Base-by-base conservation (phyloP, 495 filamentous ascomycete genomes). In the Thozetella sp. region DNA sequence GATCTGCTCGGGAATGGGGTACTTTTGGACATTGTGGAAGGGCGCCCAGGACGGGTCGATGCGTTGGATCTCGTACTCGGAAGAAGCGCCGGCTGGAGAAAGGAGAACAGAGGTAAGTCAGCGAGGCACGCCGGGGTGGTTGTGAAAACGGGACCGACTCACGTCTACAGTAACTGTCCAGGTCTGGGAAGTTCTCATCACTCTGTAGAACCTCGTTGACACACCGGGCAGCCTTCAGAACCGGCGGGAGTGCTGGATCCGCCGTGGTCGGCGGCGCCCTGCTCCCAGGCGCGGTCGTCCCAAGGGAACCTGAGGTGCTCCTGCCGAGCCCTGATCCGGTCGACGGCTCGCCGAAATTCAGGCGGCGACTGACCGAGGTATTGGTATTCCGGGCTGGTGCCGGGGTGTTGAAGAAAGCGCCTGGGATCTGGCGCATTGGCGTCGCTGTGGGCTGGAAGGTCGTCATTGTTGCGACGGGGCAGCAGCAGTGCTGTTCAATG, bases 161-260 rank as follows among this genome's bases (percentile, higher is more conserved):
- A 97, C 93, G 93, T 69, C 86, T 87, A 63, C 96, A 81, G 73
- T 97, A 97, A 64, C 84, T 90, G 73, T 98, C 95, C 3, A 99
- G 78, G 61, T 96, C 92, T 10, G 93, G 93, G 69, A 91, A 98
- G 66, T 87, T 86, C 64, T 86, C 81, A 68, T 98, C 96, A 55
- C 82, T 80, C 27, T 77, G 72, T 23, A 98, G 74, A 15, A 87
- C 86, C 63, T 90, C 84, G 76, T 94, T 95, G 67, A 99, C 86
- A n/a, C 89, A 93, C 34, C 80, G 79, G 45, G 93, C 90, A 9
- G 91, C 95, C 65, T 93, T 90, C 56, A 90, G 85, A 58, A 96
- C 80, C 1, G 91, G 88, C 55, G 83, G 83, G 24, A 68, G 4
- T 3, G 43, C 43, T 9, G 43, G 10, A 20, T 20, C 43, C 20